Evolutionary conservation across 768 basidiomycete genomes (phyloP).

Genomic region (Suillus sp.): DNA sequence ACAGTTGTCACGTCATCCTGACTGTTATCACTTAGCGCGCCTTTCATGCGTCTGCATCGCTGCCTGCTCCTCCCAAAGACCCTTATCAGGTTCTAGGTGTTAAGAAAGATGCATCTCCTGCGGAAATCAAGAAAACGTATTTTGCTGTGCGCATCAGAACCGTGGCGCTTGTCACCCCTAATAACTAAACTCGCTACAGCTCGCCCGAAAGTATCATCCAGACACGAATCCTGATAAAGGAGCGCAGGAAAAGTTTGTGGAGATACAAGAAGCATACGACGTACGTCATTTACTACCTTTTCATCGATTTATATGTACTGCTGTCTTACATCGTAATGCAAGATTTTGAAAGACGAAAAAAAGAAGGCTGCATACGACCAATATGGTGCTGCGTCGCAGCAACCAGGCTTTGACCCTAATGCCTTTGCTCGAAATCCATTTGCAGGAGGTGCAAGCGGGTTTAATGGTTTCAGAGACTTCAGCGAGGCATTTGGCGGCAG

Average conservation of each 20-base stretch:
- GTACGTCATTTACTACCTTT: conserved; percentile 46
- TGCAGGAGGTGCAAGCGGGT: conserved; percentile 55
- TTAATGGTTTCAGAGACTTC: conserved; percentile 75
- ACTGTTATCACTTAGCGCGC: conserved; percentile 52
- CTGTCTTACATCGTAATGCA: conserved; percentile 22
- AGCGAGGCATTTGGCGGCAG: conserved; percentile 54
- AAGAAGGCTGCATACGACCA: conserved; percentile 90
- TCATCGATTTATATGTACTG: conserved; percentile 20
- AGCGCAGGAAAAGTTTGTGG: conserved; percentile 91
- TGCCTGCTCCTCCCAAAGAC: conserved; percentile 62
- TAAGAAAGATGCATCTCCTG: conserved; percentile 72
- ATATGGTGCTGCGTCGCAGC: conserved; percentile 90
- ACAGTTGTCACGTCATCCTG: conserved; percentile 20
- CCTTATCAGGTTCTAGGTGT: conserved; percentile 94
- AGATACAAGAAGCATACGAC: conserved; percentile 97
- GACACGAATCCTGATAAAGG: conserved; percentile 93
- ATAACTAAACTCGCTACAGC: conserved; percentile 47
- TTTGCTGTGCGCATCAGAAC: conserved; percentile 69
- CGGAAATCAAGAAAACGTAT: conserved; percentile 97
- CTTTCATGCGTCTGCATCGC: conserved; percentile 69
- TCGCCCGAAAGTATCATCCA: conserved; percentile 97
- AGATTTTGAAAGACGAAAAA: conserved; percentile 94
- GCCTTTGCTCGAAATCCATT: conserved; percentile 65
- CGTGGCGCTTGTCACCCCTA: conserved; percentile 22
- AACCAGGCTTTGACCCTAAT: conserved; percentile 92